Evolutionary conservation across 1,284 basidiomycete genomes (phyloP).

Genomic region (Rhodotorula glutinis): DNA sequence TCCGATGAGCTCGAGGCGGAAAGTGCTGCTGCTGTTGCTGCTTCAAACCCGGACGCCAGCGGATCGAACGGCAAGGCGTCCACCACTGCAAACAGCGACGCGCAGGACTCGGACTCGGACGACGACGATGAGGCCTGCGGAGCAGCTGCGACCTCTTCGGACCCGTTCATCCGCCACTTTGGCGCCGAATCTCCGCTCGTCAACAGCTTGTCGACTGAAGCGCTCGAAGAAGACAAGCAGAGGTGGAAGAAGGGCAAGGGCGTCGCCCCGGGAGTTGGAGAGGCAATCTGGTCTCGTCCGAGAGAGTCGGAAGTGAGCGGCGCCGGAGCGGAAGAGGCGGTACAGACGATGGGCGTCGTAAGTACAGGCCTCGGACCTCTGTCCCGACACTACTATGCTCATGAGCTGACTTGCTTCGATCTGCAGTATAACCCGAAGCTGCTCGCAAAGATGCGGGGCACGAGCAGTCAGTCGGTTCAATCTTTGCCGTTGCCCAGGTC

Average conservation of each 20-base stretch:
- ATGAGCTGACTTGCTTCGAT: too few relatives aligned
- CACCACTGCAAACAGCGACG: not conserved
- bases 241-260: slow-evolving; percentile 21
- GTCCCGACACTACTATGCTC: fast-evolving
- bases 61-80: not conserved
- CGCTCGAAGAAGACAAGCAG: not conserved
- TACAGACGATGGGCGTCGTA: slow-evolving; percentile 1
- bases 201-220: not conserved
- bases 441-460: slow-evolving; percentile 36
- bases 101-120: not conserved
- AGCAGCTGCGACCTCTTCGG: not conserved
- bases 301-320: slow-evolving; percentile 40
- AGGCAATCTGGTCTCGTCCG: slow-evolving; percentile 27
- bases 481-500: not conserved
- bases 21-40: not conserved
- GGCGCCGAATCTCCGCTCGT: slow-evolving; percentile 4
- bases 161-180: slow-evolving; percentile 14
- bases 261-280: slow-evolving; percentile 7
- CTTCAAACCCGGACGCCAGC: not conserved
- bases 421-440: slow-evolving; percentile 38
- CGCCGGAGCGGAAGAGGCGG: slow-evolving; percentile 26
- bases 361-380: not conserved
- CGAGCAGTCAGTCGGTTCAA: slow-evolving; percentile 43
- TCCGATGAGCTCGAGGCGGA: not conserved
- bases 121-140: not conserved